A percentile compares a stretch with the other conserved stretches of the same genome.
These are phyloP conservation scores for Trypanosoma brucei DNA, from an alignment of 208 protist species.

Conservation along the genomic window DNA sequence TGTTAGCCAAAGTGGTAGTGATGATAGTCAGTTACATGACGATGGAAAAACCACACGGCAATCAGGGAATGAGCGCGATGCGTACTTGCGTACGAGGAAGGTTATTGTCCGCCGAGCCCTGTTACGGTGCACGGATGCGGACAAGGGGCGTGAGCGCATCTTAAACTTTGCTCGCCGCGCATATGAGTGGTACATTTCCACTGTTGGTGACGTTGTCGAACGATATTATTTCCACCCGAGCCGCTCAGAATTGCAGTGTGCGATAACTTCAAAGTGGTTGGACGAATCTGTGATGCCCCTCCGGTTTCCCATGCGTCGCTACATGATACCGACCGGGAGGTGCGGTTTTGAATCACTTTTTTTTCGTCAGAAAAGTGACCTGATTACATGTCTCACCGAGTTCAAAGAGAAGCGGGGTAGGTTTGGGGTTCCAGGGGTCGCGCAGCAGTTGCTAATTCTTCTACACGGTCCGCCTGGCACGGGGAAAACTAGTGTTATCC, in stretches of 20 bases:
- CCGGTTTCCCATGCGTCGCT: slow-evolving; percentile 17
- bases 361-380: slow-evolving; percentile 63
- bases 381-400: slow-evolving; percentile 63
- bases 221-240: slow-evolving; percentile 52
- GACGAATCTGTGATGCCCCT: neutral
- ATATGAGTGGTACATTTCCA: slow-evolving; percentile 41
- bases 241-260: slow-evolving; percentile 11
- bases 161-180: slow-evolving; percentile 48
- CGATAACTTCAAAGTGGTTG: neutral
- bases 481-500: slow-evolving; percentile 90
- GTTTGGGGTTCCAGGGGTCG: slow-evolving; percentile 54
- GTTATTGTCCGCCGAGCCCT: slow-evolving; percentile 18
- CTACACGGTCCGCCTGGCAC: slow-evolving; percentile 91
- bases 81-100: slow-evolving; percentile 3
- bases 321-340: slow-evolving; percentile 16
- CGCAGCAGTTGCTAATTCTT: slow-evolving; percentile 70
- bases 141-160: slow-evolving; percentile 30
- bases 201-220: slow-evolving; percentile 6
- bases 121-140: slow-evolving; percentile 13
- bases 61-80: slow-evolving; percentile 14
- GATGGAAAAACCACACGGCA: no score
- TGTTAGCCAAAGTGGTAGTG: neutral
- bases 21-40: no score
- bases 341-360: slow-evolving; percentile 79
- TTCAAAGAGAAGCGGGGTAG: slow-evolving; percentile 58